Evolutionary conservation across 345 rosid species (phyloP).

Genomic region (Citrus unshiu): DNA sequence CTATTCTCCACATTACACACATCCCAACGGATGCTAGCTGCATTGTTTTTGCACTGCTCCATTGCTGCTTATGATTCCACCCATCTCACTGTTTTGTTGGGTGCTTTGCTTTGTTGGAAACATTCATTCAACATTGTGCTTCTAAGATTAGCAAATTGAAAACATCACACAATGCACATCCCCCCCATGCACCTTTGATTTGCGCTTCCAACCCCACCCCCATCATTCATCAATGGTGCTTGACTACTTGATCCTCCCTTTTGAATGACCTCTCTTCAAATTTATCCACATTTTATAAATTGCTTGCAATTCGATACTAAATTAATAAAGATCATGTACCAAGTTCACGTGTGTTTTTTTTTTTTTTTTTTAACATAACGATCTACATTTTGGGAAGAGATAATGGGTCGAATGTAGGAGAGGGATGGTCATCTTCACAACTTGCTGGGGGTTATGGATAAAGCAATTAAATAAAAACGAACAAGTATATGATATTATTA

Average conservation of each 20-base stretch:
- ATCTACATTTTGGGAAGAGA: not conserved
- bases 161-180: not conserved
- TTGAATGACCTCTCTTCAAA: too few species aligned
- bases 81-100: constrained; percentile 11
- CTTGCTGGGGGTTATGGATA: constrained; percentile 15
- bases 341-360: too few species aligned
- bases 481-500: constrained; percentile 10
- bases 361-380: too few species aligned
- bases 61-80: constrained; percentile 17
- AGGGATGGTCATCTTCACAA: constrained; percentile 13
- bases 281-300: too few species aligned
- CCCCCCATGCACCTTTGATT: not conserved
- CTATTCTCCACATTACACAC: constrained; percentile 13
- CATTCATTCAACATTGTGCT: not conserved
- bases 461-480: constrained; percentile 19
- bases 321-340: too few species aligned
- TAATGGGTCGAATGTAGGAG: constrained; percentile 6
- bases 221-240: not conserved
- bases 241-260: not conserved
- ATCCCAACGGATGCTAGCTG: not conserved
- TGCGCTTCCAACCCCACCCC: not conserved
- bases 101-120: constrained; percentile 1
- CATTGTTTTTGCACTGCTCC: constrained; percentile 21
- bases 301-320: too few species aligned
- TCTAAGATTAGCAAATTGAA: not conserved